Evolutionary conservation across 1,139 yeast genomes (phyloP), one percentile per base, ranked within the genome.

Genomic region (Pichia sp.): DNA sequence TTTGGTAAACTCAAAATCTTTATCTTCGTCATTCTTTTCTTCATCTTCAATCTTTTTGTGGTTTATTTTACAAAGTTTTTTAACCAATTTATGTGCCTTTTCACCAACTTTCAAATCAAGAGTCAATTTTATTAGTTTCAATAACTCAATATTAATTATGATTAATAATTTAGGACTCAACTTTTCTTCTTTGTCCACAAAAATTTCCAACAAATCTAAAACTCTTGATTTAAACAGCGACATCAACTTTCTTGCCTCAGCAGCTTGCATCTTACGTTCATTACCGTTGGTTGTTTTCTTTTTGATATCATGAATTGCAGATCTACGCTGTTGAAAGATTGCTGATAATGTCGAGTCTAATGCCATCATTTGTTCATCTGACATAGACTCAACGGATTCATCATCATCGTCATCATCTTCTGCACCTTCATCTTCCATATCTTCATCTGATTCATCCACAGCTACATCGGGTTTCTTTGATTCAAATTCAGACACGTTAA

Each of bases 341-440:
- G 75, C 76, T 0, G 96, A 78, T 33, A 92, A 69, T 50, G 87
- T 94, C 29, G 74, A 87, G 61, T 92, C 98, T 60, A 92, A 76
- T n/a, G 92, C 95, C 81, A 90, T 79, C 99, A 92, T 92, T 62
- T 88, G 90, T 55, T 90, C 97, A 61, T 92, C 99, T 54, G 92
- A 94, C 95, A 87, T 85, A 3, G 88, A 78, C 51, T 85, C 95
- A 5, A 69, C 75, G 2, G 74, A 72, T 33, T 64, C 68, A 6
- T 62, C 67, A n/a, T 56, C 62, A 10, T 49, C 51, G n/a, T 43
- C 51, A 8, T 44, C 53, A 26, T 47, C 51, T 6, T 60, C 64
- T 10, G 49, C 49, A 7, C 43, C 51, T 5, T 48, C 43, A 64
- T 70, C 75, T 5, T 66, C 72, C 63, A 70, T 75, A 5, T 66